These are phyloP conservation scores for Centaurea solstitialis DNA, from an alignment of 129 eudicot species.

Conservation along the genomic window DNA sequence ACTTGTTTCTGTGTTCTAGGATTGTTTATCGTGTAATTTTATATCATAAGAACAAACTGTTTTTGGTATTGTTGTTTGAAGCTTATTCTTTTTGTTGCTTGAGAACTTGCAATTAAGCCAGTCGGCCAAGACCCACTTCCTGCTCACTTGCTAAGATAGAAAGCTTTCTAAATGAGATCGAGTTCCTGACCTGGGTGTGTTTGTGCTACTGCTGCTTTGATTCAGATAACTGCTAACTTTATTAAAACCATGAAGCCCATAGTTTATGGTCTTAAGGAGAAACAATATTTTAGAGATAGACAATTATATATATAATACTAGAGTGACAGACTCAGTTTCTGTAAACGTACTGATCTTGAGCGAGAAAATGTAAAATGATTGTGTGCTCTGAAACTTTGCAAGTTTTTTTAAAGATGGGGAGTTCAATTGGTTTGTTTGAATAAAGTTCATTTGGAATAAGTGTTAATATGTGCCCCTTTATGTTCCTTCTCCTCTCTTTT, in stretches of 20 bases:
- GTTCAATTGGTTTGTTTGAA: background rate
- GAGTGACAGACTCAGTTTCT: background rate
- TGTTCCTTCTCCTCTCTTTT: background rate
- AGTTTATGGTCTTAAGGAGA: background rate
- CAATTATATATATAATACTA: too few relatives aligned
- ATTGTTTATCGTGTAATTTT: background rate
- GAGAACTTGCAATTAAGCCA: background rate
- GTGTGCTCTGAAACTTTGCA: background rate
- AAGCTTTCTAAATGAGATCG: background rate
- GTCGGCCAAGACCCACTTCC: background rate
- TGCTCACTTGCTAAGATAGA: background rate
- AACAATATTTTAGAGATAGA: background rate
- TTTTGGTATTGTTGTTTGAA: background rate
- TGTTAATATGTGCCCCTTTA: background rate
- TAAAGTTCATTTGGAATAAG: background rate
- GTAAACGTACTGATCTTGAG: background rate
- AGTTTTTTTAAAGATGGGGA: background rate
- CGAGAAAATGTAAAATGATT: background rate
- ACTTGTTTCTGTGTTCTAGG: constrained; percentile 14
- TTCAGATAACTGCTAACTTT: background rate
- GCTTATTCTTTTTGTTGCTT: background rate
- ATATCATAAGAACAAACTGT: constrained; percentile 1
- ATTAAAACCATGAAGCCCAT: too few relatives aligned
- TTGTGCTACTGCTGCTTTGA: background rate
- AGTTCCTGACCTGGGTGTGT: background rate